Evolutionary conservation across 2,329 filamentous ascomycete genomes (phyloP).

Genomic region (Sarocladium strictum): DNA sequence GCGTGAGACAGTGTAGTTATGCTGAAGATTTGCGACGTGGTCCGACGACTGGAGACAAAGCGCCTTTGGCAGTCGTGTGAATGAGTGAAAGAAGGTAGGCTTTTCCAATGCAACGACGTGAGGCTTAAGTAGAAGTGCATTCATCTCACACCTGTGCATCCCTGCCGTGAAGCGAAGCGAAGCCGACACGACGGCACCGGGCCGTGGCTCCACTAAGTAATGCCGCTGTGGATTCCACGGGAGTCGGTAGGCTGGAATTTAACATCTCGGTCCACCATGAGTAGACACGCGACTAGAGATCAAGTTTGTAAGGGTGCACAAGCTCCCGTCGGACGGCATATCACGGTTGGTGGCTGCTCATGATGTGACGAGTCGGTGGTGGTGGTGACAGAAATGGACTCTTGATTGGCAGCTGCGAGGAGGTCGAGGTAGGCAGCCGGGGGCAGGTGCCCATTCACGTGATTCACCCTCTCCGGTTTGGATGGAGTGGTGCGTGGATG

Average conservation of each 20-base stretch:
- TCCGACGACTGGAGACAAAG: too few relatives aligned
- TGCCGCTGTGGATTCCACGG: background rate
- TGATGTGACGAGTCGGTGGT: background rate
- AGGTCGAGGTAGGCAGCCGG: background rate
- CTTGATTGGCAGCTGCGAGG: background rate
- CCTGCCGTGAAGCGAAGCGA: background rate
- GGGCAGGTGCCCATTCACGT: background rate
- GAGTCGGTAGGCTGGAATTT: too few relatives aligned
- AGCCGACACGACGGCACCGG: background rate
- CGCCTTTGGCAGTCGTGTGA: too few relatives aligned
- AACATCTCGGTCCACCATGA: too few relatives aligned
- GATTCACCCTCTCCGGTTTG: background rate
- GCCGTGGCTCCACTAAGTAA: background rate
- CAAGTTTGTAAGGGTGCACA: background rate
- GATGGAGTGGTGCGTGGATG: too few relatives aligned
- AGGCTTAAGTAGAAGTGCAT: too few relatives aligned
- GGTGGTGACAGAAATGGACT: background rate
- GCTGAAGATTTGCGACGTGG: too few relatives aligned
- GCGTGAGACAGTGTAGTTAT: too few relatives aligned
- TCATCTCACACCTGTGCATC: too few relatives aligned
- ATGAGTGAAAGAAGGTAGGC: too few relatives aligned
- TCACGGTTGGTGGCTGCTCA: background rate
- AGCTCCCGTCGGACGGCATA: background rate
- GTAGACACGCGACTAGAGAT: background rate
- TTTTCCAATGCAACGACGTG: too few relatives aligned